Conservation (phyloP, 305 asterid species). For the Salvia sclarea region DNA sequence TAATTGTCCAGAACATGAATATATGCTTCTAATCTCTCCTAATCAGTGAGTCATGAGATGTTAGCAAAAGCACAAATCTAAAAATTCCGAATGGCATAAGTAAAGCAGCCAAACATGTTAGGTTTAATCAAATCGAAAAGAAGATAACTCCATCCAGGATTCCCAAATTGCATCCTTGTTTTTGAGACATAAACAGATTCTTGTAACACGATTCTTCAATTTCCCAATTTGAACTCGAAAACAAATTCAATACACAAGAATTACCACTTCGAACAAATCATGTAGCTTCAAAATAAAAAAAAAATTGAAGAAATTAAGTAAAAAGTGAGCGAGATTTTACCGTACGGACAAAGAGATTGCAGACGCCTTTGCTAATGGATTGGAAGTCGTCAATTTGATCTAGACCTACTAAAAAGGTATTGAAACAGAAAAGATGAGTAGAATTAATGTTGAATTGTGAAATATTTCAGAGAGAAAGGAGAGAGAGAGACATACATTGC, state of each 20-base stretch:
- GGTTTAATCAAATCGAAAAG: neutral
- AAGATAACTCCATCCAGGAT: neutral
- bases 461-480: neutral
- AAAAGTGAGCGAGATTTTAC: constrained; percentile 38
- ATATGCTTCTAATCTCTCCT: neutral
- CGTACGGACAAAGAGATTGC: constrained; percentile 82
- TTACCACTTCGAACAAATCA: neutral
- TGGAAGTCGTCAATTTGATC: constrained; percentile 47
- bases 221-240: neutral
- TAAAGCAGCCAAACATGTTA: neutral
- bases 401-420: constrained; percentile 35
- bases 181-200: too few species aligned
- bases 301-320: neutral
- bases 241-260: neutral
- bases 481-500: constrained; percentile 36
- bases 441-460: neutral
- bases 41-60: neutral
- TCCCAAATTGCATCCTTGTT: too few species aligned
- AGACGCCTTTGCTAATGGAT: constrained; percentile 60
- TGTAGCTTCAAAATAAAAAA: too few species aligned
- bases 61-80: neutral
- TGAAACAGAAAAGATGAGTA: neutral
- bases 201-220: neutral
- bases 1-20: constrained; percentile 3
- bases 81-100: neutral